These are phyloP conservation scores for Cenococcum geophilum DNA, from an alignment of 495 filamentous ascomycete genomes.

Conservation along the genomic window DNA sequence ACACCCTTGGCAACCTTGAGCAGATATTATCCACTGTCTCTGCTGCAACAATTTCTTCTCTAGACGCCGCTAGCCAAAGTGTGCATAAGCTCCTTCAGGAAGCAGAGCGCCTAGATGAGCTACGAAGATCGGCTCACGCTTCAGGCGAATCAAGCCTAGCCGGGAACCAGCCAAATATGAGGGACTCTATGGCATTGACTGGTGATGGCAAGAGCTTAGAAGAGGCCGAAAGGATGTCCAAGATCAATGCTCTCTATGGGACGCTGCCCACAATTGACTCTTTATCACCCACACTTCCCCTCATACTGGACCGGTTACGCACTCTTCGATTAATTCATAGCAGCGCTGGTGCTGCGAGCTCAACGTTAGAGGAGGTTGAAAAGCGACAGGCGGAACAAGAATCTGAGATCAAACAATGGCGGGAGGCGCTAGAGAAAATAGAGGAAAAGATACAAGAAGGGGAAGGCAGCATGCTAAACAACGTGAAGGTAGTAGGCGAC, in stretches of 20 bases:
- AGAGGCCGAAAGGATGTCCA: slow-evolving; percentile 55
- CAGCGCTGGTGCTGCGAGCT: slow-evolving; percentile 78
- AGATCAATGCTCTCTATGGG: slow-evolving; percentile 88
- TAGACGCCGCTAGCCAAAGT: slow-evolving; percentile 68
- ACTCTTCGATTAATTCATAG: slow-evolving; percentile 80
- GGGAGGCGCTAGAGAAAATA: slow-evolving; percentile 69
- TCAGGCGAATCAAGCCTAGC: neutral
- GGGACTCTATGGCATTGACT: slow-evolving; percentile 2
- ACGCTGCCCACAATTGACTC: slow-evolving; percentile 85
- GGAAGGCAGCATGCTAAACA: slow-evolving; percentile 62
- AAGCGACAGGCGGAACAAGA: slow-evolving; percentile 75
- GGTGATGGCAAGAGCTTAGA: slow-evolving; percentile 15
- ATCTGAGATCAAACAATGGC: slow-evolving; percentile 78
- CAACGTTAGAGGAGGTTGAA: slow-evolving; percentile 69
- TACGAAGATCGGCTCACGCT: slow-evolving; percentile 53
- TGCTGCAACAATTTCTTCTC: slow-evolving; percentile 55
- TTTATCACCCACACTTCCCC: slow-evolving; percentile 75
- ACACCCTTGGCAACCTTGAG: slow-evolving; percentile 71
- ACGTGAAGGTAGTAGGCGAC: slow-evolving; percentile 71
- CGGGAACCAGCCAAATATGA: slow-evolving; percentile 44
- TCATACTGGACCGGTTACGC: slow-evolving; percentile 75
- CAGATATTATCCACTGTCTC: slow-evolving; percentile 61
- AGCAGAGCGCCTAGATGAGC: slow-evolving; percentile 68
- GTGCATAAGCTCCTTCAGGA: slow-evolving; percentile 72
- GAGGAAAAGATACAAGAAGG: slow-evolving; percentile 65